Evolutionary conservation across 1,284 basidiomycete species (phyloP).

Genomic region (Rhodofomes roseus): DNA sequence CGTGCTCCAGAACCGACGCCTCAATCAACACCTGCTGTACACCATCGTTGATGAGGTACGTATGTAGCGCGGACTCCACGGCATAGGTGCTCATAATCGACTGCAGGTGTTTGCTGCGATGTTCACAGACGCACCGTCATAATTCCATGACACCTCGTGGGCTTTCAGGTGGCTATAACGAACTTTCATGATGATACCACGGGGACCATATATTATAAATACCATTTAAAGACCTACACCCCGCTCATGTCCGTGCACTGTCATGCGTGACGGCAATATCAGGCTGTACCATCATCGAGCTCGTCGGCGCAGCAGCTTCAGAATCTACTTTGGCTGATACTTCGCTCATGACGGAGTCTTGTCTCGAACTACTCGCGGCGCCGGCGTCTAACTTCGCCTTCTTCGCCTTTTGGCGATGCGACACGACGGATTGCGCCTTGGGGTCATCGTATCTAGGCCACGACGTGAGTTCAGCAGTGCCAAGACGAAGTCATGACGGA

Average conservation of each 20-base stretch:
- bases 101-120: slow-evolving; percentile 23
- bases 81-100: background rate
- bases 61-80: background rate
- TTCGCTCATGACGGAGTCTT: background rate
- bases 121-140: slow-evolving; percentile 17
- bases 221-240: background rate
- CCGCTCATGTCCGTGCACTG: background rate
- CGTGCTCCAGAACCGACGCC: slow-evolving; percentile 85
- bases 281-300: background rate
- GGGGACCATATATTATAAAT: background rate
- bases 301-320: background rate
- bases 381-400: slow-evolving; percentile 11
- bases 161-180: background rate
- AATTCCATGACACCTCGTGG: background rate
- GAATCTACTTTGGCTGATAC: background rate
- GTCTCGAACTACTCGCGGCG: background rate
- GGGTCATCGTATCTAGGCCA: slow-evolving; percentile 63
- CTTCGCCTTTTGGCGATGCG: slow-evolving; percentile 33
- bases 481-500: slow-evolving; percentile 7
- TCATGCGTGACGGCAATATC: too few relatives aligned
- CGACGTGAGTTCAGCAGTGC: background rate
- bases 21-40: slow-evolving; percentile 91
- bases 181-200: background rate
- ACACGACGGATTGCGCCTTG: slow-evolving; percentile 47
- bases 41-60: slow-evolving; percentile 83